Conservation (phyloP, 164 flowering plant genomes). For the Malania oleifera region DNA sequence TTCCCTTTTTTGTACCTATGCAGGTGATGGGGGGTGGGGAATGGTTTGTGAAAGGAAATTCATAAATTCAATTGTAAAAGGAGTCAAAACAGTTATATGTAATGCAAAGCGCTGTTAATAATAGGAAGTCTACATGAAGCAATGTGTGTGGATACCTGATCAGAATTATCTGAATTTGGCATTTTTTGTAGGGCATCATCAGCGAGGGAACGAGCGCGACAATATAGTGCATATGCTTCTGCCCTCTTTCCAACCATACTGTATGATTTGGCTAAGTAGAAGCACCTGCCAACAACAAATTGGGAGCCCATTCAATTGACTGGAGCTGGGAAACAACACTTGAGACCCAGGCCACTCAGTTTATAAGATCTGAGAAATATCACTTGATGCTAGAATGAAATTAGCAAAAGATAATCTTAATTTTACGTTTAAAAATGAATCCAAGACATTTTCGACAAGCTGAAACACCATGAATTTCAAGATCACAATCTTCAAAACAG, state of each 20-base stretch:
- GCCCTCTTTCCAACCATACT: constrained; percentile 86
- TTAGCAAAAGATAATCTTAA: too few relatives aligned
- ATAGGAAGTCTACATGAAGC: background rate
- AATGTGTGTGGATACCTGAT: constrained; percentile 39
- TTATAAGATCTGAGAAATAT: background rate
- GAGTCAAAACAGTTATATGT: background rate
- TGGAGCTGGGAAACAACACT: background rate
- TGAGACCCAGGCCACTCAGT: background rate
- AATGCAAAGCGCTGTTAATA: background rate
- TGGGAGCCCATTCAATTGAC: constrained; percentile 4
- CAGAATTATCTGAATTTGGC: constrained; percentile 21
- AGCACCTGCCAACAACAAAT: constrained; percentile 63
- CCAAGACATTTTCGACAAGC: background rate
- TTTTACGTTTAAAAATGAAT: too few relatives aligned
- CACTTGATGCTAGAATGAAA: background rate
- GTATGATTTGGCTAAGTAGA: constrained; percentile 91
- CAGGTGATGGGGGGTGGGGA: too few relatives aligned
- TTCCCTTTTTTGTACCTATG: too few relatives aligned
- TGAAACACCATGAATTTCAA: background rate
- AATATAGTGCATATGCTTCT: constrained; percentile 83
- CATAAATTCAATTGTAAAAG: background rate
- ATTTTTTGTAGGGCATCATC: constrained; percentile 55
- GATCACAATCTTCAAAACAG: constrained; percentile 1
- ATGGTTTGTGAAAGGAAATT: too few relatives aligned
- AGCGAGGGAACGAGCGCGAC: constrained; percentile 70